Base-by-base conservation (phyloP, 2,329 filamentous ascomycete genomes). In the Tolypocladium endophyticum region DNA sequence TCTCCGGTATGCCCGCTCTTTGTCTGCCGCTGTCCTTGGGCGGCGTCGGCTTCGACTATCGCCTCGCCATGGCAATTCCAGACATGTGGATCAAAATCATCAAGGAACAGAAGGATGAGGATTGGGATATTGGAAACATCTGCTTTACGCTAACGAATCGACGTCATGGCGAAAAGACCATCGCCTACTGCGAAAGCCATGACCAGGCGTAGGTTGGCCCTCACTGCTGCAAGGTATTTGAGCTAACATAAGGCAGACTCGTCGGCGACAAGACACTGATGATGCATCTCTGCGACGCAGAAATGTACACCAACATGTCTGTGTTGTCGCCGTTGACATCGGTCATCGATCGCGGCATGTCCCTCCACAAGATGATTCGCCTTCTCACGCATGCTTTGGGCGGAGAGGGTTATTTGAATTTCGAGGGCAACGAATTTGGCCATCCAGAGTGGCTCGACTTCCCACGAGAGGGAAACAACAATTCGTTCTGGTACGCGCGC, bases 361-460 rank as follows among this genome's bases (percentile, higher is more conserved):
- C 90, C 4, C 79, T 99, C 43, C 94, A 99, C 82, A 99, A 99
- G 79, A 88, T 99, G 88, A 97, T 99, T 69, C 89, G 94, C 18
- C 84, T 99, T 20, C 79, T 99, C 64, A 97, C 94, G 1, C 93
- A 99, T 71, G 84, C 82, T 50, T 83, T 99, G 20, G 94, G 94
- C 61, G 94, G 94, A 59, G 94, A 99, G 75, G 94, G 93, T 45
- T 99, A 96, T 71, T 88, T 99, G 58, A 99, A 97, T 78, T 99
- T 99, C 68, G 92, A 97, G 76, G 94, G 94, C 62, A 99, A 99
- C 74, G 94, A 99, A 74, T 99, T 99, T 70, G 94, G 94, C 0
- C 94, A 99, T 71, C 94, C 94, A 0, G 94, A 99, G 75, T 99
- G 94, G 94, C 88, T 99, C 45, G 94, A 99, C 73, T 99, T 99